These are phyloP conservation scores for Populus simonii DNA, from an alignment of 345 rosid species.

Conservation along the genomic window DNA sequence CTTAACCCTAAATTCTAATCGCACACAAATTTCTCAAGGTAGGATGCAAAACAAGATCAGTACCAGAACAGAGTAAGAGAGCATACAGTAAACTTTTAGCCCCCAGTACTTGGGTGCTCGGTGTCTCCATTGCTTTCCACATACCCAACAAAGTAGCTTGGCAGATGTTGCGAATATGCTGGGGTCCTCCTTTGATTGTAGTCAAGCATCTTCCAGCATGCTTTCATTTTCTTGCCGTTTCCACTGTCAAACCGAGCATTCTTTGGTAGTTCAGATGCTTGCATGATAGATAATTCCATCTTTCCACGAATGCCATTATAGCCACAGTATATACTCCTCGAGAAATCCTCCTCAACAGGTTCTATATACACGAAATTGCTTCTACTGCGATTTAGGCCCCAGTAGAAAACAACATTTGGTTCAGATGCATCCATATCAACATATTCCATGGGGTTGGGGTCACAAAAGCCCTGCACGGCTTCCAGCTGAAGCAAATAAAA, in stretches of 20 bases:
- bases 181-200: constrained; percentile 34
- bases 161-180: constrained; percentile 41
- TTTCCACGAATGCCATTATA: constrained; percentile 34
- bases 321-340: constrained; percentile 36
- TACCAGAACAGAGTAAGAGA: not conserved
- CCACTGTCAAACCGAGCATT: constrained; percentile 20
- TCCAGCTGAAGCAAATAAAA: constrained; percentile 41
- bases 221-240: constrained; percentile 33
- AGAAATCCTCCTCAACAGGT: constrained; percentile 39
- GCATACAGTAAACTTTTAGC: not conserved
- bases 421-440: constrained; percentile 29
- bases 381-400: constrained; percentile 47
- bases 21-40: not conserved
- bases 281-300: constrained; percentile 40
- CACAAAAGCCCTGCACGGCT: constrained; percentile 45
- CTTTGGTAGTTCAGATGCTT: constrained; percentile 40
- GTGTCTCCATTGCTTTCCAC: constrained; percentile 22
- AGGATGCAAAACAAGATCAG: not conserved
- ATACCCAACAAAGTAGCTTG: constrained; percentile 39
- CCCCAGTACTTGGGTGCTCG: not conserved
- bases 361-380: constrained; percentile 26
- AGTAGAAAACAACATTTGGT: constrained; percentile 41
- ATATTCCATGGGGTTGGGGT: constrained; percentile 55
- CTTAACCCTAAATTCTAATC: too few relatives aligned
- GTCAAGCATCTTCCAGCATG: constrained; percentile 47